Conservation (phyloP, 306 rosid genomes). For the Fragaria vesca region DNA sequence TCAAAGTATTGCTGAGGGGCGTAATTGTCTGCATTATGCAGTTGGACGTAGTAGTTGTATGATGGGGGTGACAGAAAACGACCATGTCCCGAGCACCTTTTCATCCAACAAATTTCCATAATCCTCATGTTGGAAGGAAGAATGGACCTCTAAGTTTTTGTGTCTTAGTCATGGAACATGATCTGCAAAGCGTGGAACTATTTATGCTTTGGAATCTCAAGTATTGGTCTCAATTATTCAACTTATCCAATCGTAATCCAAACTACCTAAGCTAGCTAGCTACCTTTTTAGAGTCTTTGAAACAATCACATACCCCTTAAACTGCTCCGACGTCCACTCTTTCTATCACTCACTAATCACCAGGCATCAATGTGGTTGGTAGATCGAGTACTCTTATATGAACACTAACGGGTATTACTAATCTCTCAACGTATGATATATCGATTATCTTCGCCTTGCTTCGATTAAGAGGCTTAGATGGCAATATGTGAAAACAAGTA, state of each 20-base stretch:
- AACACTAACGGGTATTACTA: too few species aligned
- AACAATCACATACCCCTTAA: background rate
- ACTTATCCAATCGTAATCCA: background rate
- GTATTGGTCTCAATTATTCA: background rate
- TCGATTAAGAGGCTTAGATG: background rate
- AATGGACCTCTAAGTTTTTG: background rate
- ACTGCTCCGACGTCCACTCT: background rate
- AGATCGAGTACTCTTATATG: background rate
- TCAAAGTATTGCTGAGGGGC: background rate
- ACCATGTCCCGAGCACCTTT: constrained; percentile 22
- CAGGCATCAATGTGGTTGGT: background rate
- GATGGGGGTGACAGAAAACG: constrained; percentile 10
- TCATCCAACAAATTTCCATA: background rate
- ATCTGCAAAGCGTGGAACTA: background rate
- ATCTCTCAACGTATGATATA: too few species aligned
- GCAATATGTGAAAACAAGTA: background rate
- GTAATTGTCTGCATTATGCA: background rate
- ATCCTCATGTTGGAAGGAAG: background rate
- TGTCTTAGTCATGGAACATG: background rate
- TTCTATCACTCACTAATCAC: background rate
- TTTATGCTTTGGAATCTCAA: background rate
- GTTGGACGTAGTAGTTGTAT: constrained; percentile 3
- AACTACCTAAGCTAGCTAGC: background rate
- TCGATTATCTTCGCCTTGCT: background rate
- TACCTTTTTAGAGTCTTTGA: background rate